A percentile compares a stretch with the other conserved stretches of the same genome.
Conservation (phyloP, 2,329 filamentous ascomycete genomes). For the Ophiostoma perfectum region DNA sequence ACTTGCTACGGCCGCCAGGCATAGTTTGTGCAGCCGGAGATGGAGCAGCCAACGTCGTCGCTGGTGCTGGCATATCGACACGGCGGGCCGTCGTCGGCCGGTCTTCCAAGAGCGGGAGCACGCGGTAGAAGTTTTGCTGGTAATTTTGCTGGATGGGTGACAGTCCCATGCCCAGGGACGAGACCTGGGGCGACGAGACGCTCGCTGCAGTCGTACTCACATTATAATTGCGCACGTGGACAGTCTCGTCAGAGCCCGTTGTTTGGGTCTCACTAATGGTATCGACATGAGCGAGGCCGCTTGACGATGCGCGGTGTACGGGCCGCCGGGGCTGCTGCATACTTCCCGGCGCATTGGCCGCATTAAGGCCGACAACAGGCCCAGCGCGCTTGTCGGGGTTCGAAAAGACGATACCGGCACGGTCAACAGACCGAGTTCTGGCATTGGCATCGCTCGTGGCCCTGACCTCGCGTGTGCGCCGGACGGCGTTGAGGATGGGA, state of each 20-base stretch:
- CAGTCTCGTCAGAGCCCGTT: conserved; percentile 14
- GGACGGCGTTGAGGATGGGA: conserved; percentile 40
- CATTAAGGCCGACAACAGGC: conserved; percentile 59
- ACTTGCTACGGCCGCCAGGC: conserved; percentile 13
- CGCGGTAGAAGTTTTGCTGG: not conserved
- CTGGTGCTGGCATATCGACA: conserved; percentile 30
- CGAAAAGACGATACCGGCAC: conserved; percentile 48
- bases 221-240: not conserved
- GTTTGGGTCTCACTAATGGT: conserved; percentile 11
- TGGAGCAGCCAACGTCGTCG: not conserved
- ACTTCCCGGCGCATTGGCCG: conserved; percentile 56
- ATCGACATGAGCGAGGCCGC: conserved; percentile 25
- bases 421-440: conserved; percentile 59
- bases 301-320: not conserved
- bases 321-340: conserved; percentile 37
- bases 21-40: conserved; percentile 29
- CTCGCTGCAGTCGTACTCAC: not conserved
- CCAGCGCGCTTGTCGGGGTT: conserved; percentile 59
- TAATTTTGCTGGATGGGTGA: not conserved
- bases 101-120: conserved; percentile 34
- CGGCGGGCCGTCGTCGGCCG: conserved; percentile 47
- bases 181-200: not conserved
- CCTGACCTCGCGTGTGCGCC: conserved; percentile 40
- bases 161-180: not conserved
- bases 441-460: conserved; percentile 41